Evolutionary conservation across 2,329 filamentous ascomycete species (phyloP).

Genomic region (Calonectria pteridis): DNA sequence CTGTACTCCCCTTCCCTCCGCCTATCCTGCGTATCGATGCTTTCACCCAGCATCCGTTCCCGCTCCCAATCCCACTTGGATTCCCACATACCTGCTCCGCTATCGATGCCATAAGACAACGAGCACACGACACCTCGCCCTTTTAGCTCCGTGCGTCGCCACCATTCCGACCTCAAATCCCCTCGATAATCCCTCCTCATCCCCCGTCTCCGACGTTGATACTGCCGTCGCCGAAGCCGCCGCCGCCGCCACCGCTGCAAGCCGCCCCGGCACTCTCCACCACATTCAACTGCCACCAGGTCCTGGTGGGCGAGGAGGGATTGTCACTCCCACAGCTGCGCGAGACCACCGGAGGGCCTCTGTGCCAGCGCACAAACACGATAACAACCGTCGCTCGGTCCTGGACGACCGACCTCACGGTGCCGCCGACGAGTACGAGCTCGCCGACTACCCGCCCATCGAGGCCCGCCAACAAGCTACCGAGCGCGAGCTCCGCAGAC

Average conservation of each 20-base stretch:
- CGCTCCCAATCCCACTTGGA: slow-evolving; percentile 11
- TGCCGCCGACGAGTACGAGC: slow-evolving; percentile 52
- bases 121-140: slow-evolving; percentile 26
- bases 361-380: slow-evolving; percentile 20
- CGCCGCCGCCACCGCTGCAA: slow-evolving; percentile 23
- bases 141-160: slow-evolving; percentile 33
- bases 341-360: slow-evolving; percentile 24
- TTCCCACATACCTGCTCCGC: slow-evolving; percentile 14
- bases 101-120: slow-evolving; percentile 18
- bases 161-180: slow-evolving; percentile 50
- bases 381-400: slow-evolving; percentile 9
- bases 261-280: slow-evolving; percentile 33
- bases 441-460: slow-evolving; percentile 55
- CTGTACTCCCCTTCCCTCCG: slow-evolving; percentile 9
- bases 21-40: slow-evolving; percentile 8
- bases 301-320: slow-evolving; percentile 54
- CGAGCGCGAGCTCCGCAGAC: slow-evolving; percentile 50
- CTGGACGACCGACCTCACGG: slow-evolving; percentile 13
- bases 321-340: slow-evolving; percentile 29
- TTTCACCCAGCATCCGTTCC: slow-evolving; percentile 7
- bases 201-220: slow-evolving; percentile 34
- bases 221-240: slow-evolving; percentile 18
- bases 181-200: slow-evolving; percentile 55
- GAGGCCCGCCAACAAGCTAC: slow-evolving; percentile 45
- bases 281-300: slow-evolving; percentile 38